Evolutionary conservation across 768 basidiomycete species (phyloP), one percentile per base, ranked within the genome.

Genomic region (Lyophyllum shimeji): DNA sequence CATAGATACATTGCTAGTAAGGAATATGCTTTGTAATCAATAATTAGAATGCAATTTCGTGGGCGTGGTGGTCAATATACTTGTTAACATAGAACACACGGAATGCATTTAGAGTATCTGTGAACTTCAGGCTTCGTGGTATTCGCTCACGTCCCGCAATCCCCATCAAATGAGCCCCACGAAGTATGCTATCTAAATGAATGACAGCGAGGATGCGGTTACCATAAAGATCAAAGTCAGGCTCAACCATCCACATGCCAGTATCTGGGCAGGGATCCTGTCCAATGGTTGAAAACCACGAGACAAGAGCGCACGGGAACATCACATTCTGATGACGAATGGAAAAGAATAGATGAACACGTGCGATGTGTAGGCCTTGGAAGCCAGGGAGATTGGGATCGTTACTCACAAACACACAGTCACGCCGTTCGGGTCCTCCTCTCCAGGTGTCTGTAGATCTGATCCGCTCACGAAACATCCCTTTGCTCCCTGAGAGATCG

Each of bases 251-350:
- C 48, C 48, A 50, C 48, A 50, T 34, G 11, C 33, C 48, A 8
- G 33, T 37, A n/a, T 50, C 48, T 8, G 31, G 20, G 23, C 20
- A 17, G 4, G 21, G 43, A 23, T 23, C 3, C 23, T 44, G 21
- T 11, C 21, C 20, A 44, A 23, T 23, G 21, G 43, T 2, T 1
- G 21, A 23, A 24, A 44, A 44, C 43, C 43, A 44, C 2, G 21
- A 23, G 21, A 44, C 43, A 44, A 73, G 57, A 3, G 43, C 43
- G 13, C 43, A 44, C 21, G 61, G 61, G 23, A 66, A 69, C 0
- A 4, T n/a, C 1, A 27, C 37, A 0, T 45, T 42, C 40, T 42
- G 40, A 42, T 42, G 11, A 9, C 40, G n/a, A 24, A 44, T 23
- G 7, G 43, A 44, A 23, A 44, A 44, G 13, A 44, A 23, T 4